Base-by-base conservation (phyloP, 164 flowering plant genomes). In the Tinospora cordifolia region DNA sequence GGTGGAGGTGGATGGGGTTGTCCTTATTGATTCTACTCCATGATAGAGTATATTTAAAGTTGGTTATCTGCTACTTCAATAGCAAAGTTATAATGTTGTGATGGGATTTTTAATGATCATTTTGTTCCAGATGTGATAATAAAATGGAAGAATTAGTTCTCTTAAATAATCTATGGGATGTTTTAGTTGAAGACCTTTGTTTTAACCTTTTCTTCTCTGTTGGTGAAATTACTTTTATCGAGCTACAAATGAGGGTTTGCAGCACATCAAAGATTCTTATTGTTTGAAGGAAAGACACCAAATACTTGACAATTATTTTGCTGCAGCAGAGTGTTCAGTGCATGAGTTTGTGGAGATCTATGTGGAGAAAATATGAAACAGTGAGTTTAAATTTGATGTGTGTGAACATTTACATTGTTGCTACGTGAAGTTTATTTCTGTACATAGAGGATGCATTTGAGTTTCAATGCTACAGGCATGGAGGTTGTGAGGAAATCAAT, bases 1-100 rank as follows among this genome's bases (percentile, higher is more conserved):
- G 99, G 97, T 38, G 99, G 98, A 36, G 98, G 98, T 62, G 98
- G 98, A 64, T 94, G 90, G 88, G 97, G 98, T 65, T 80, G 79
- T 27, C 77, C 68, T 40, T 27, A 12, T 71, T 75, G 73, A 77
- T 79, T 46, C 2, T 49, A n/a, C 17, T 39, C 14, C 63, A 2
- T 60, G 30, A 26, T 60, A 26, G 17, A 12, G 36, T 30, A 10
- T 24, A 24, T 54, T 7, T 54, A 54, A 54, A 54, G 12, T 44
- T 11, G 47, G 47, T 54, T 17, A 54, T 6, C 59, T 24, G 25
- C 63, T 24, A 24, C 30, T 60, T 60, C 34, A 13, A 11, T 3
- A 24, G 25, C 36, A 36, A 60, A 60, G 17, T 6, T 0, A 24
- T 24, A 24, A 8, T 60, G 63, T 25, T 24, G 63, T 60, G 60